Base-by-base conservation (phyloP, 164 flowering plant species). In the Dillenia suffruticosa region DNA sequence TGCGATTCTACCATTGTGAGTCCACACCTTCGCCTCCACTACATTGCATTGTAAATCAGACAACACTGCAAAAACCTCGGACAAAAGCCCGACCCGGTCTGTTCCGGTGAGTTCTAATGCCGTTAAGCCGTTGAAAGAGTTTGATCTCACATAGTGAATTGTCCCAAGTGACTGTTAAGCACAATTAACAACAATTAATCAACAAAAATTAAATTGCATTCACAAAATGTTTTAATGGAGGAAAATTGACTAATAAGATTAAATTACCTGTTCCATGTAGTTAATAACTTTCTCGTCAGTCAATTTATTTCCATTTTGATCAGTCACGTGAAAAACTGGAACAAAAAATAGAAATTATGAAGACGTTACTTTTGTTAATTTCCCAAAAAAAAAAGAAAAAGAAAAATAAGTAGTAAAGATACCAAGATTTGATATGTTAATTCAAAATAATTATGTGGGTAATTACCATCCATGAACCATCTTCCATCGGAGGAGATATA, bases 21-120 rank as follows among this genome's bases (percentile, higher is more conserved):
- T 86, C 97, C 97, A 88, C 50, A 88, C 80, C 49, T 88, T 86
- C 2, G 92, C 77, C 19, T 90, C 90, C 0, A 88, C 91, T n/a
- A 90, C 85, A 74, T 75, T 72, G 63, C 90, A 83, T 13, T 85
- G 71, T 53, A 88, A 66, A 40, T 86, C 83, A 2, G 84, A 68
- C 8, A 88, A 79, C 5, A 90, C 95, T 0, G 92, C 97, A 50
- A 79, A 88, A 9, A 90, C 88, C 77, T 90, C 92, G 0, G 97
- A 88, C 9, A 88, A 63, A 10, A 90, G 77, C 4, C 97, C 97
- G 1, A 81, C 79, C 5, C 97, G 78, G 55, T 88, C 92, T 0
- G 90, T 80, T 8, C 95, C 95, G 0, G 89, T 86, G n/a, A 90
- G 61, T 56, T 90, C 97, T 26, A 90, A 61, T 0, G 88, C 86